Conservation (phyloP, 2,329 filamentous ascomycete genomes). For the Cladophialophora yegresii region DNA sequence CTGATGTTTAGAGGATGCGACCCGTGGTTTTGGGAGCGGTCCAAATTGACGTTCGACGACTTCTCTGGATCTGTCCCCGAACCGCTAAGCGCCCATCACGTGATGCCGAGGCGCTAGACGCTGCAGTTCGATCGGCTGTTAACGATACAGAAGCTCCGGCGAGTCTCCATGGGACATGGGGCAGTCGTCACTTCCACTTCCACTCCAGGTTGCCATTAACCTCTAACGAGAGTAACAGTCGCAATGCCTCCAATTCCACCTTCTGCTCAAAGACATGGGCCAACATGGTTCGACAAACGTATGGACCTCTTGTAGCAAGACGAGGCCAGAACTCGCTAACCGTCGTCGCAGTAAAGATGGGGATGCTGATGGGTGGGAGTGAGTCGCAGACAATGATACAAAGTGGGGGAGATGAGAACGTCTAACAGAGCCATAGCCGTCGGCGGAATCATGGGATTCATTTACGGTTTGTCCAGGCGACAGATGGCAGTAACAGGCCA, state of each 20-base stretch:
- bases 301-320: constrained; percentile 39
- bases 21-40: constrained; percentile 26
- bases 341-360: constrained; percentile 79
- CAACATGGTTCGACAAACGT: constrained; percentile 73
- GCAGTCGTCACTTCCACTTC: constrained; percentile 2
- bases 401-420: neutral
- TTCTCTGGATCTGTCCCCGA: constrained; percentile 1
- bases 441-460: constrained; percentile 94
- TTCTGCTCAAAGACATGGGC: constrained; percentile 50
- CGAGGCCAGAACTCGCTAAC: constrained; percentile 39
- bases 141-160: neutral
- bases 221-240: constrained; percentile 5
- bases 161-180: constrained; percentile 1
- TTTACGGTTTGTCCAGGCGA: constrained; percentile 69
- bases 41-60: constrained; percentile 20
- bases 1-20: constrained; percentile 24
- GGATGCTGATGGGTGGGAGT: constrained; percentile 98
- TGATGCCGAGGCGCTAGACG: neutral
- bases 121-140: neutral
- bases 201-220: neutral
- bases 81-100: constrained; percentile 6
- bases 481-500: neutral
- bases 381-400: constrained; percentile 50
- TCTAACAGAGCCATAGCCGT: constrained; percentile 65
- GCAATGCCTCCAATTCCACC: constrained; percentile 40